A percentile compares a stretch with the other conserved stretches of the same genome.
Evolutionary conservation across 192 early-diverging fungal genomes (phyloP).

Genomic region (Mortierella hygrophila): DNA sequence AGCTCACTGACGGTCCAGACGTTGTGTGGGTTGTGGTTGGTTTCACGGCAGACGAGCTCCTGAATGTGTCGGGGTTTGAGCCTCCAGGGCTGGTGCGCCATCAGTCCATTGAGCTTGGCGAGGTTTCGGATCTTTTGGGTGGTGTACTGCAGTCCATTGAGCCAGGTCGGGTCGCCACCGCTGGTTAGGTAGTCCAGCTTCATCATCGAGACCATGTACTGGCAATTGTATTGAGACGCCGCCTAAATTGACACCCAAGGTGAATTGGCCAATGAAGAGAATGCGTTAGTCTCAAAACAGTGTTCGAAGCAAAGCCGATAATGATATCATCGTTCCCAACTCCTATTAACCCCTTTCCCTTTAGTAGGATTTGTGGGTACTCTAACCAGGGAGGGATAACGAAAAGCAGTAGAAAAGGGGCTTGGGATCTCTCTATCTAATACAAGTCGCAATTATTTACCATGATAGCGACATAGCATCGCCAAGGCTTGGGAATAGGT

Average conservation of each 20-base stretch:
- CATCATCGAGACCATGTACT: constrained; percentile 65
- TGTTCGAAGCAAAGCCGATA: constrained; percentile 7
- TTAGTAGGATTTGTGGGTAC: not conserved
- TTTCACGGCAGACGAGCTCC: constrained; percentile 52
- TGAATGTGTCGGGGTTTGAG: constrained; percentile 55
- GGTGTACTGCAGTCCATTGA: constrained; percentile 58
- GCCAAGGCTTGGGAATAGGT: constrained; percentile 63
- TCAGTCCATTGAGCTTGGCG: constrained; percentile 52
- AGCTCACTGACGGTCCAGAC: constrained; percentile 68
- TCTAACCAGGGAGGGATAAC: not conserved
- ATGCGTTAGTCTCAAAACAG: not conserved
- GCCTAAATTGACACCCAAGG: constrained; percentile 46
- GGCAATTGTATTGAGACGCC: constrained; percentile 66
- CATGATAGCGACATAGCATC: constrained; percentile 67
- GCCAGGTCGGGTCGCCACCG: constrained; percentile 67
- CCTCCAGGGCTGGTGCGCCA: constrained; percentile 70
- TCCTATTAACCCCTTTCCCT: constrained; percentile 4
- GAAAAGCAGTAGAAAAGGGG: not conserved
- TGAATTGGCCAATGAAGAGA: constrained; percentile 9
- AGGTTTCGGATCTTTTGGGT: constrained; percentile 66
- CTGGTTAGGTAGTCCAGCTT: constrained; percentile 64
- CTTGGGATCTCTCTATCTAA: not conserved
- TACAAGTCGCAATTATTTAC: constrained; percentile 35
- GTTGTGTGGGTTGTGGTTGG: constrained; percentile 56
- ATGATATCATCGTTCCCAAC: constrained; percentile 10